Conservation (phyloP, 306 rosid genomes). For the Fragaria vesca region DNA sequence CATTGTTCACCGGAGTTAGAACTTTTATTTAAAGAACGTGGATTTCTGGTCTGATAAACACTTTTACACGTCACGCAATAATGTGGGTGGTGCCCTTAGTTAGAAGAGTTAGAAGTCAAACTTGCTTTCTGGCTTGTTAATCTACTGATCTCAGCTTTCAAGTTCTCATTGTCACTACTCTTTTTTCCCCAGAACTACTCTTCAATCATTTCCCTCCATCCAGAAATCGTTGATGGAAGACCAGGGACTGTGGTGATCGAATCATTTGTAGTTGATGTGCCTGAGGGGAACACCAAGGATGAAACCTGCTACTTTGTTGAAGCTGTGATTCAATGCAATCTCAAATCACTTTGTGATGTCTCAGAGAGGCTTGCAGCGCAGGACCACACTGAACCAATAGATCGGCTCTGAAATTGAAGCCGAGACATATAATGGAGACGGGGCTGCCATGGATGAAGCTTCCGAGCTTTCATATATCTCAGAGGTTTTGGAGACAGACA, state of each 20-base stretch:
- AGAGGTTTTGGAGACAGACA: conserved; percentile 66
- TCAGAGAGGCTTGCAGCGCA: conserved; percentile 88
- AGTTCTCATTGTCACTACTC: background rate
- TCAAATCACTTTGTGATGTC: conserved; percentile 88
- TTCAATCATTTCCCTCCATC: conserved; percentile 81
- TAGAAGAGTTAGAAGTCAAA: background rate
- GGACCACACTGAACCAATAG: conserved; percentile 86
- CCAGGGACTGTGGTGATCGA: conserved; percentile 92
- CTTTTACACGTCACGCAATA: no score
- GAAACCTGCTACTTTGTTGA: conserved; percentile 94
- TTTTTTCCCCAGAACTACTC: conserved; percentile 75
- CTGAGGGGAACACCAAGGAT: conserved; percentile 94
- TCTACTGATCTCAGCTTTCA: background rate
- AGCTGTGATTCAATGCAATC: conserved; percentile 94
- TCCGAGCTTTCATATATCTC: conserved; percentile 47
- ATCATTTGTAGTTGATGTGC: conserved; percentile 94
- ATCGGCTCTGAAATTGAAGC: conserved; percentile 38
- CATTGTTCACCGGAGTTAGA: background rate
- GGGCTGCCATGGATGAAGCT: conserved; percentile 64
- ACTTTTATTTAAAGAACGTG: no score
- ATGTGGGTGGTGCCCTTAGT: background rate
- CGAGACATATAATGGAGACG: conserved; percentile 30
- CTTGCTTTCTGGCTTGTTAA: conserved; percentile 14
- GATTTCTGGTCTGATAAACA: no score
- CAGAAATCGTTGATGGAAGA: conserved; percentile 83